These are phyloP conservation scores for Beauveria varroae DNA, from an alignment of 2,329 filamentous ascomycete species.

Conservation along the genomic window DNA sequence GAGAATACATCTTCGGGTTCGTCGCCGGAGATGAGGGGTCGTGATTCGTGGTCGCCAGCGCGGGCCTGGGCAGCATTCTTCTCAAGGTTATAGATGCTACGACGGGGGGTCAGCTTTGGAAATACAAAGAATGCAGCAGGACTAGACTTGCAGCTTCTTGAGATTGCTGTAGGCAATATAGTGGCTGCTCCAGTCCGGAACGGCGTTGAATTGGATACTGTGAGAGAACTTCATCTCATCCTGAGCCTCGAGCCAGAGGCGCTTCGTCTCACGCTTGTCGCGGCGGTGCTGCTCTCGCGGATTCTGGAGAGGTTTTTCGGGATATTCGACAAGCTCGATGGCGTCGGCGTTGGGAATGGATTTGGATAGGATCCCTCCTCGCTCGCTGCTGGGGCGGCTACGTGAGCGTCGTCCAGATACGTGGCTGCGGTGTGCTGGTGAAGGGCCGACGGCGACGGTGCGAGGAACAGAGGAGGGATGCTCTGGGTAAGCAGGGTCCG, in stretches of 20 bases:
- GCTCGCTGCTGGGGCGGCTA: constrained; percentile 20
- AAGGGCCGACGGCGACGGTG: constrained; percentile 16
- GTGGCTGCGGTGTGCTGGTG: constrained; percentile 13
- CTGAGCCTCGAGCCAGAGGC: constrained; percentile 60
- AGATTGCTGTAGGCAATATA: constrained; percentile 98
- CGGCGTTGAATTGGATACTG: constrained; percentile 98
- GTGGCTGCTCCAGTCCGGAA: constrained; percentile 98
- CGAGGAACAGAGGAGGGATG: constrained; percentile 33
- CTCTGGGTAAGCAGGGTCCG: constrained; percentile 18
- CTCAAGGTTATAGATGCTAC: constrained; percentile 89
- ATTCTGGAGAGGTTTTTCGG: constrained; percentile 15
- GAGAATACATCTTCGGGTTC: constrained; percentile 78
- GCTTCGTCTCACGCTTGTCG: constrained; percentile 53
- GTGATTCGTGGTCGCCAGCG: constrained; percentile 68
- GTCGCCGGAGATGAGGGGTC: constrained; percentile 66
- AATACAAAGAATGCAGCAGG: background rate
- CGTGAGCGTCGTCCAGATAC: constrained; percentile 13
- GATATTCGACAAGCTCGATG: constrained; percentile 37
- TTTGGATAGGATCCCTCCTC: constrained; percentile 28
- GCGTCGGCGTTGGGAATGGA: constrained; percentile 14
- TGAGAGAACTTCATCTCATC: constrained; percentile 99
- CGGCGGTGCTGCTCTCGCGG: constrained; percentile 16
- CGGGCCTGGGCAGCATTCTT: constrained; percentile 64
- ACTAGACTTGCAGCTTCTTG: constrained; percentile 75
- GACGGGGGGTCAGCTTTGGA: constrained; percentile 10